Conservation (phyloP, 2,329 filamentous ascomycete genomes). For the Knufia petricola region DNA sequence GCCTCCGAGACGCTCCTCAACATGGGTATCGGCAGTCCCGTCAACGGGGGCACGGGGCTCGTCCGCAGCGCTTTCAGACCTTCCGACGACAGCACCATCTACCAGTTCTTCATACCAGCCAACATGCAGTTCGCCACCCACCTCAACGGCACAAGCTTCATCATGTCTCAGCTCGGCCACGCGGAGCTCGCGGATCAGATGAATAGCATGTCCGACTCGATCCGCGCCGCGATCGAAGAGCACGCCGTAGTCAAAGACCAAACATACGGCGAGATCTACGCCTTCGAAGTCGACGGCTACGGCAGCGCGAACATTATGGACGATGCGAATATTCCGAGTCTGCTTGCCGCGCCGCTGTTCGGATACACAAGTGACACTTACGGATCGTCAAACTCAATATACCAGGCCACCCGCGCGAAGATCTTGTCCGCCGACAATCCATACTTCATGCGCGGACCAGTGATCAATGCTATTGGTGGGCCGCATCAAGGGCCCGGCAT, state of each 20-base stretch:
- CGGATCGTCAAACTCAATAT: conserved; percentile 29
- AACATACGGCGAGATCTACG: conserved; percentile 50
- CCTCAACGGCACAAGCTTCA: conserved; percentile 59
- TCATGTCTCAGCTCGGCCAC: conserved; percentile 49
- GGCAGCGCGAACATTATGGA: conserved; percentile 54
- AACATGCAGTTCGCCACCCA: conserved; percentile 94
- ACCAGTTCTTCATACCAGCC: conserved; percentile 87
- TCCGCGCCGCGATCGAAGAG: conserved; percentile 50
- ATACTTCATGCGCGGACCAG: conserved; percentile 42
- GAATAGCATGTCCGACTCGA: conserved; percentile 35
- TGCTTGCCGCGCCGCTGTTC: conserved; percentile 52
- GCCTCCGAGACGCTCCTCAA: conserved; percentile 85
- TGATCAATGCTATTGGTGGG: conserved; percentile 40
- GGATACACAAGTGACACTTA: conserved; percentile 37
- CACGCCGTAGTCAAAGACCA: conserved; percentile 44
- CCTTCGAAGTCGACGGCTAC: conserved; percentile 55
- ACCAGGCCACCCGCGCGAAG: conserved; percentile 35
- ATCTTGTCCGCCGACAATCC: conserved; percentile 38
- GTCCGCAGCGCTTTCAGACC: conserved; percentile 86
- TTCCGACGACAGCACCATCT: conserved; percentile 84
- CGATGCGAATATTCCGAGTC: conserved; percentile 53
- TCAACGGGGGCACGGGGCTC: conserved; percentile 72
- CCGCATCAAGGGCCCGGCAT: conserved; percentile 38
- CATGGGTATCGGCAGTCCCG: conserved; percentile 72
- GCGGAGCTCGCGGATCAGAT: conserved; percentile 61